Base-by-base conservation (phyloP, 2,329 filamentous ascomycete genomes). In the Fusarium burgessii region DNA sequence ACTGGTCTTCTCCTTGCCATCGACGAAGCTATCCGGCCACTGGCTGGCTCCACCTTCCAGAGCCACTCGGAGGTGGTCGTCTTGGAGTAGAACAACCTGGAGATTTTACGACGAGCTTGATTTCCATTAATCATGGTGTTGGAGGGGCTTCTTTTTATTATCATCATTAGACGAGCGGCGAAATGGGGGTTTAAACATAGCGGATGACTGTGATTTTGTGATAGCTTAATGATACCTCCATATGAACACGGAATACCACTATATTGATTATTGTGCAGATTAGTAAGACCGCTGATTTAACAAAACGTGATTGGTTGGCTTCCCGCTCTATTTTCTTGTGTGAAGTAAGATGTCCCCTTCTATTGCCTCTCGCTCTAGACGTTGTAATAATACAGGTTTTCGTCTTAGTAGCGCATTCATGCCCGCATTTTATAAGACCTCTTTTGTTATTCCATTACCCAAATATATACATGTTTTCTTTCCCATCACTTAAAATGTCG, bases 1-100 rank as follows among this genome's bases (percentile, higher is more conserved):
- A 81, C 85, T 33, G 83, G 84, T 58, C 78, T 89, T 70, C 78
- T 90, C 29, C 77, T 78, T 47, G 81, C 82, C 20, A 79, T 87
- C 12, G 85, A 89, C 74, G 83, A 84, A 20, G 82, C 81, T 17
- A 73, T 89, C 32, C 79, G 83, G 43, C 74, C 79, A n/a, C 63
- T 76, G 43, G 62, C 76, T 40, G 61, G 57, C 27, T 47, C 61
- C 27, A 38, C 58, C n/a, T 27, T 36, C 29, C 58, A 43, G 33
- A 46, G 62, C 38, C 40, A 42, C 35, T 63, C 71, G 12, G 62
- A 72, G 54, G 56, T 73, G 35, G 71, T 77, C 27, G 59, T 77
- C 29, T 47, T 75, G 50, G 75, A 77, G 33, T 76, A 73, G 51
- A 43, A 36, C 14, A 45, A 57, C 25, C 52, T 40, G 43, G 27